A percentile compares a stretch with the other conserved stretches of the same genome.
phyloP scores from a whole-genome alignment of 148 eudicot species.

The Dianthus caryophyllus region DNA sequence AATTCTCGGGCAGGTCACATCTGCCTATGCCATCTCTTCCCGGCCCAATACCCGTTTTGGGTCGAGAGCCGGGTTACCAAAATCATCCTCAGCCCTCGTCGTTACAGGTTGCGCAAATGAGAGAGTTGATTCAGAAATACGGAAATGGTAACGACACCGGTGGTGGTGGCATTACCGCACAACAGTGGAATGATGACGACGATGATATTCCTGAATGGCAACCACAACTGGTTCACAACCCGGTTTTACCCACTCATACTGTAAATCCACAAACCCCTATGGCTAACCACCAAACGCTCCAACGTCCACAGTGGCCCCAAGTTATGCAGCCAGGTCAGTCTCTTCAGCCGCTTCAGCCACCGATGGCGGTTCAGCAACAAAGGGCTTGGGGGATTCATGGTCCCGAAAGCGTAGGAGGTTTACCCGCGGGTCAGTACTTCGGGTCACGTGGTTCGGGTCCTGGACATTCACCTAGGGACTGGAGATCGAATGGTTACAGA shows the following conservation, averaged over 20 bases:
- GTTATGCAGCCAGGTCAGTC: constrained; percentile 23
- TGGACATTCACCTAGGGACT: constrained; percentile 22
- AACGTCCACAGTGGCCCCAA: constrained; percentile 17
- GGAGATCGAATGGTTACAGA: constrained; percentile 32
- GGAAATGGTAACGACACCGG: constrained; percentile 38
- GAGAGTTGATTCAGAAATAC: constrained; percentile 72
- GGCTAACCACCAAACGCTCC: constrained; percentile 17
- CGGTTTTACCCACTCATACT: constrained; percentile 16
- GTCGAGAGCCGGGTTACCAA: constrained; percentile 7
- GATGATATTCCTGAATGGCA: constrained; percentile 98
- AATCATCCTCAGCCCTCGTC: constrained; percentile 25
- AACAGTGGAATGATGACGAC: constrained; percentile 76
- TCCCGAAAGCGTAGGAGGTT: constrained; percentile 12
- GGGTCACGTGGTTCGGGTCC: constrained; percentile 14
- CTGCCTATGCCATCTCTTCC: constrained; percentile 17
- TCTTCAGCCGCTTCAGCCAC: constrained; percentile 32
- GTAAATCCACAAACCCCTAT: constrained; percentile 19
- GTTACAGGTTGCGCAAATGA: constrained; percentile 57
- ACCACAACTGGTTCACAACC: constrained; percentile 35
- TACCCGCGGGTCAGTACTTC: constrained; percentile 26
- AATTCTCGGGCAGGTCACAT: constrained; percentile 45
- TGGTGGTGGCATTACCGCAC: constrained; percentile 18
- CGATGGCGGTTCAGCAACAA: constrained; percentile 25
- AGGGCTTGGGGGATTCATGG: constrained; percentile 38
- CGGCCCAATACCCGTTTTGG: constrained; percentile 12